Evolutionary conservation across 208 protist genomes (phyloP), one percentile per base, ranked within the genome.

Genomic region (Trypanosoma mega): DNA sequence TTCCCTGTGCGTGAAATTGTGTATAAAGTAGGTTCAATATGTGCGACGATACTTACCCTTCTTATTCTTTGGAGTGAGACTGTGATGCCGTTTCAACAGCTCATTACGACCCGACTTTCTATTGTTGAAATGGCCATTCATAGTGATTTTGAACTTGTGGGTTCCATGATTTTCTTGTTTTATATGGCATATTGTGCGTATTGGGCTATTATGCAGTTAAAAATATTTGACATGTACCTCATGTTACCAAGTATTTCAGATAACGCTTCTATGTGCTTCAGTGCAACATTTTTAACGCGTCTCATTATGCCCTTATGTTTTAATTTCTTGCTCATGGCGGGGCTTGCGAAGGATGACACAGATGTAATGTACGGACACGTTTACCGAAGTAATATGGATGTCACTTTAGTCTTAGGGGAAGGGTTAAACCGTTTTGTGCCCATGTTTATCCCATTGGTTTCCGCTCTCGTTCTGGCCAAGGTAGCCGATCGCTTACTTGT

Each of bases 231-330:
- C 62, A 69, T 94, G 21, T 94, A 95, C 63, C 76, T 91, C 23
- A 75, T 95, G n/a, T 83, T 94, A 59, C 88, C 92, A 8, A 67
- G 76, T 60, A 91, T 94, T 48, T 84, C 87, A 43, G 85, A 94
- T 52, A 91, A 92, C 57, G 80, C 88, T 37, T 93, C 86, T 20
- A 58, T 97, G 24, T 96, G 89, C 72, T 97, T 97, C 72, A 89
- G 87, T 63, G 76, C 85, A 45, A 87, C 74, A 3, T 97, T 97
- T 68, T 66, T 97, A 21, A 66, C 88, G 33, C 87, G 92, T 55
- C 72, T 97, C 51, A 76, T 97, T 52, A 94, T 97, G 84, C 92
- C 92, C 26, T 66, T 97, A 54, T 95, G 88, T 76, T 96, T 90
- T 62, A 94, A 93, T 68, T 96, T 94, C 56, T 64, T 96, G 33